A percentile compares a stretch with the other conserved stretches of the same genome.
These are phyloP conservation scores for Aspergillus sp. DNA, from an alignment of 2,329 filamentous ascomycete species.

Conservation along the genomic window DNA sequence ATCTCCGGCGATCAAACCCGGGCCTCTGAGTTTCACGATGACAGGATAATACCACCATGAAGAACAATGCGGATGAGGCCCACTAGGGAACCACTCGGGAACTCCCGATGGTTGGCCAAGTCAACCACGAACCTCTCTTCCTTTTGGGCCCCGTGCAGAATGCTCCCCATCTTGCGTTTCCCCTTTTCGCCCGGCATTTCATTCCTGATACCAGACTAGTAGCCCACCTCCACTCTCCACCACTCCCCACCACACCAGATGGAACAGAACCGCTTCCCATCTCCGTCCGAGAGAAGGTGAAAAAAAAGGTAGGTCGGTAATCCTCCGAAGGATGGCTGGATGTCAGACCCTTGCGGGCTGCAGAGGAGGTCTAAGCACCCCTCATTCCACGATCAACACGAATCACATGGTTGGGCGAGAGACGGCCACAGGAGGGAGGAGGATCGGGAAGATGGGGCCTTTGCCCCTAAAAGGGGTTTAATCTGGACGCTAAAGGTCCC, in stretches of 20 bases:
- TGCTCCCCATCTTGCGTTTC: background rate
- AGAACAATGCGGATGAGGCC: background rate
- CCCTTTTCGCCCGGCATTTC: background rate
- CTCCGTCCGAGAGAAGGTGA: too few relatives aligned
- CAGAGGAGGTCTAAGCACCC: too few relatives aligned
- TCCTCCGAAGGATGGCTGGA: too few relatives aligned
- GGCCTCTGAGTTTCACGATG: background rate
- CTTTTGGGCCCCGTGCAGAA: background rate
- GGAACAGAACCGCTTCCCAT: too few relatives aligned
- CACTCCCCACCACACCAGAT: background rate
- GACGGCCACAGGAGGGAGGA: background rate
- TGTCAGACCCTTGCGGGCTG: too few relatives aligned
- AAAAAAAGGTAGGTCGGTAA: too few relatives aligned
- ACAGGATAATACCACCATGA: too few relatives aligned
- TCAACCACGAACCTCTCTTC: background rate
- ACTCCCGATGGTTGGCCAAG: constrained; percentile 8
- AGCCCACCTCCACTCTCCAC: background rate
- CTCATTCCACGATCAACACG: too few relatives aligned
- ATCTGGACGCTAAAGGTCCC: background rate
- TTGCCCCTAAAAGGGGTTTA: background rate
- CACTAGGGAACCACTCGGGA: constrained; percentile 11
- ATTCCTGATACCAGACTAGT: background rate
- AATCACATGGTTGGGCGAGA: background rate
- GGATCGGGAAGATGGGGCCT: background rate
- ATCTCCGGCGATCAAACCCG: background rate